A percentile compares a stretch with the other conserved stretches of the same genome.
Evolutionary conservation across 1,284 basidiomycete species (phyloP).

Genomic region (Caloboletus inedulis): DNA sequence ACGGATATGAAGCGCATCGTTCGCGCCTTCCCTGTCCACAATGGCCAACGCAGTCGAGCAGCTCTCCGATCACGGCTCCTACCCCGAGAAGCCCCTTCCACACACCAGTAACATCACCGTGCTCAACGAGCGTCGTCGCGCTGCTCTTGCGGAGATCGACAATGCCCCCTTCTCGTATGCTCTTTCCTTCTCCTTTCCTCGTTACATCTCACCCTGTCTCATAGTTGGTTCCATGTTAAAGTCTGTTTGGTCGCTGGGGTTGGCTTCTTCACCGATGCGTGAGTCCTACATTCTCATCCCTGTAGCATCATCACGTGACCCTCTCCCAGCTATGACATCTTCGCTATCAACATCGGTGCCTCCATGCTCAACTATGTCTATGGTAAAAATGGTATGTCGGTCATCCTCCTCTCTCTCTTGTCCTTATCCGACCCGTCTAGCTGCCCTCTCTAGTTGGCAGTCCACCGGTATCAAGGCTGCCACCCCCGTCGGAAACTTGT

Average conservation of each 20-base stretch:
- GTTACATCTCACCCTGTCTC: conserved; percentile 2
- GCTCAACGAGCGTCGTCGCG: conserved; percentile 55
- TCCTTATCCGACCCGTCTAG: conserved; percentile 7
- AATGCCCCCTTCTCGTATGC: conserved; percentile 68
- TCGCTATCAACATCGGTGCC: conserved; percentile 74
- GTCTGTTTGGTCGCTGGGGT: conserved; percentile 72
- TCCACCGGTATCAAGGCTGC: conserved; percentile 80
- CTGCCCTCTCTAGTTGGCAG: conserved; percentile 51
- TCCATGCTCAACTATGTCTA: conserved; percentile 79
- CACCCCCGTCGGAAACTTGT: conserved; percentile 58
- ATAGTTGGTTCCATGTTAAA: conserved; percentile 66
- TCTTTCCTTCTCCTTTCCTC: neutral
- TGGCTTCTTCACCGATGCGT: conserved; percentile 84
- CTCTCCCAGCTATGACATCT: conserved; percentile 58
- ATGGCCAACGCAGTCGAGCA: conserved; percentile 25
- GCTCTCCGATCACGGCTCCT: conserved; percentile 31
- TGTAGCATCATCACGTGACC: neutral
- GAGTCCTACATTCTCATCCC: conserved; percentile 25
- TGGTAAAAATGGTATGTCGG: conserved; percentile 34
- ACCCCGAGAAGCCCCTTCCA: conserved; percentile 22
- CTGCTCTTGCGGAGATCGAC: conserved; percentile 73
- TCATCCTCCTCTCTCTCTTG: neutral
- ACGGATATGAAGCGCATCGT: neutral
- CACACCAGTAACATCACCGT: conserved; percentile 1
- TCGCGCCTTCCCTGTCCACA: neutral